Conservation (phyloP, 371 early-diverging fungal species). For the Syncephalastrum racemosum region DNA sequence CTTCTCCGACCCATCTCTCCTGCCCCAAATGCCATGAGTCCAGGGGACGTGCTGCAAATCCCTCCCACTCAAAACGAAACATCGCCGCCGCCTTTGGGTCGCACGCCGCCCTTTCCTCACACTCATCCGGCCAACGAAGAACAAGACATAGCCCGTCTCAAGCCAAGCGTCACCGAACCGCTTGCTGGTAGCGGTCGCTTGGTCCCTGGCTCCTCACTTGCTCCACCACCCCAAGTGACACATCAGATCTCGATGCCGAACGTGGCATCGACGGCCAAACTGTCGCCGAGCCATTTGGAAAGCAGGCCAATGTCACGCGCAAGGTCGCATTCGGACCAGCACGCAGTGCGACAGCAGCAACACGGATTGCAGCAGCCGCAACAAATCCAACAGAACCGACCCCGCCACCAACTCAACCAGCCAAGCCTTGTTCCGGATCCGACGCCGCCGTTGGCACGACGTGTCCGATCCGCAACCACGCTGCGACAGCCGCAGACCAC, state of each 20-base stretch:
- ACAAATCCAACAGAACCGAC: not conserved
- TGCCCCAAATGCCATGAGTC: constrained; percentile 8
- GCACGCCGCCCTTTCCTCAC: not conserved
- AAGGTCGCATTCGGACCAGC: constrained; percentile 45
- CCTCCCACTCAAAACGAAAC: not conserved
- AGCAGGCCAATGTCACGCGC: constrained; percentile 33
- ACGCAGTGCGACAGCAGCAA: not conserved
- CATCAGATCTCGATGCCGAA: not conserved
- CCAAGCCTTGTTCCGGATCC: constrained; percentile 1
- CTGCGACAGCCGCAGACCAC: constrained; percentile 34
- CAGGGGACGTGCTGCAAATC: constrained; percentile 9
- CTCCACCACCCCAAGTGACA: not conserved
- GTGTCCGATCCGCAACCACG: constrained; percentile 43
- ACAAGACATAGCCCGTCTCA: not conserved
- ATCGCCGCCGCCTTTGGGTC: not conserved
- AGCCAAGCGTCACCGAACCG: constrained; percentile 8
- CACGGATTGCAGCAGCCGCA: not conserved
- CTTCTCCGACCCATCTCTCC: constrained; percentile 7
- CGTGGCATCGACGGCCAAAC: constrained; percentile 19
- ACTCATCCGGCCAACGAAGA: not conserved
- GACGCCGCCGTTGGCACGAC: constrained; percentile 31
- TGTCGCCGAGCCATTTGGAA: constrained; percentile 21
- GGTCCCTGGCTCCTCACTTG: constrained; percentile 4
- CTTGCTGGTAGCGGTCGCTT: constrained; percentile 9
- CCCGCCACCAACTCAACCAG: not conserved